Evolutionary conservation across 306 rosid genomes (phyloP), one percentile per base, ranked within the genome.

Genomic region (Castanea sativa): DNA sequence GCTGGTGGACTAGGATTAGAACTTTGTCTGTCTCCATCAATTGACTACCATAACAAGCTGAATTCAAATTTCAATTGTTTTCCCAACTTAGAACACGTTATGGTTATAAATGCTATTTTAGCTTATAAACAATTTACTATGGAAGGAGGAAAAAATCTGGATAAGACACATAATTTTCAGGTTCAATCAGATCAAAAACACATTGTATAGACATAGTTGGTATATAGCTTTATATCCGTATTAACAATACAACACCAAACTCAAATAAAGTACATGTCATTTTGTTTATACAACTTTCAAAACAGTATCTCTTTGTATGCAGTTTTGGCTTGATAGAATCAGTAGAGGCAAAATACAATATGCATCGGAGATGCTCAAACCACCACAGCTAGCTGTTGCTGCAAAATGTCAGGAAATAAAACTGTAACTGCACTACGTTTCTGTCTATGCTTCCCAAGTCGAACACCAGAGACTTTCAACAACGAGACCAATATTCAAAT

Each of bases 331-430:
- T 33, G 74, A 78, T 61, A 63, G 76, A 79, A 79, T 85, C 84
- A 65, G 63, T 61, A 55, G 61, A 88, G 81, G 76, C 84, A 77
- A 78, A 15, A 84, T 52, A 77, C 76, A 43, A 53, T 73, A 85
- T 82, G 53, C 79, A 77, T 55, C 75, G 77, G 3, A 75, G 30
- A 85, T 77, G 80, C 85, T 69, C 76, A 83, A 81, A 79, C 72
- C 68, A 63, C 80, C 81, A 79, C 60, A 81, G 71, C 76, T 64
- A 81, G 71, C 76, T 77, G 79, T 70, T 72, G 72, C 74, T 58
- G 43, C 61, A 84, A 83, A 86, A 85, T 84, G 69, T 68, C 57
- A 41, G 69, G 74, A 83, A 81, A 61, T 13, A 80, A 29, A 75
- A 74, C 84, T 45, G 49, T 59, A 72, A 35, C 83, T 33, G 43